Evolutionary conservation across 495 filamentous ascomycete genomes (phyloP), one percentile per base, ranked within the genome.

Genomic region (Tuber magnatum): DNA sequence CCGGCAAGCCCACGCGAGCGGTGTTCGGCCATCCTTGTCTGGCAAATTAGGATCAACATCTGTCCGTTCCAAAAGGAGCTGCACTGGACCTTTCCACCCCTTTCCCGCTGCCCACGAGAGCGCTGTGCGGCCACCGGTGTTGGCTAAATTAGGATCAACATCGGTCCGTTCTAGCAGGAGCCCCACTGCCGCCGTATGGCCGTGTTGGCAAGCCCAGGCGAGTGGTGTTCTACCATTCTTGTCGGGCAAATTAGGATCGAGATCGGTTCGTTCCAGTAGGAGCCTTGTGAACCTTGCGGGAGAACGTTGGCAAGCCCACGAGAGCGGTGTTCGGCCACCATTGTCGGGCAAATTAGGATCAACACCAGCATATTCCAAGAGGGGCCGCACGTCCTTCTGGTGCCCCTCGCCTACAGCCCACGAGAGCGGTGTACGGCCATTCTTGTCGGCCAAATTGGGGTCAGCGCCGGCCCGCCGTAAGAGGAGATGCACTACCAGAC

Each of bases 301-400:
- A n/a, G n/a, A n/a, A n/a, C 74, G 40, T 81, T 71, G 7, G 79
- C 78, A 73, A 51, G 81, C 42, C 78, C 73, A n/a, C 43, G 42
- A 4, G 70, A 82, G 73, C 40, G 81, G 77, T 43, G 81, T 78
- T 22, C 43, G 61, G 2, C 78, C 75, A 44, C 56, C 0, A 12
- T 40, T 71, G 41, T 80, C 77, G 35, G 70, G 73, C 39, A 73
- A 71, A 65, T 82, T 42, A 9, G 65, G 40, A 61, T 82, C 72
- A 43, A 70, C 75, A 20, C 16, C 12, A 3, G 42, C 42, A 14
- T 3, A 2, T 14, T 12, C 12, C 14, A 44, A 44, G 22, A 83
- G 75, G 39, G 80, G 38, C 72, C 75, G 70, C 42, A 84, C 82
- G 16, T 77, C 75, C 82, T 22, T 77, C 75, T 39, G 41, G 46